A percentile compares a stretch with the other conserved stretches of the same genome.
Evolutionary conservation across 2,329 filamentous ascomycete species (phyloP).

Genomic region (Xylariaceae sp.): DNA sequence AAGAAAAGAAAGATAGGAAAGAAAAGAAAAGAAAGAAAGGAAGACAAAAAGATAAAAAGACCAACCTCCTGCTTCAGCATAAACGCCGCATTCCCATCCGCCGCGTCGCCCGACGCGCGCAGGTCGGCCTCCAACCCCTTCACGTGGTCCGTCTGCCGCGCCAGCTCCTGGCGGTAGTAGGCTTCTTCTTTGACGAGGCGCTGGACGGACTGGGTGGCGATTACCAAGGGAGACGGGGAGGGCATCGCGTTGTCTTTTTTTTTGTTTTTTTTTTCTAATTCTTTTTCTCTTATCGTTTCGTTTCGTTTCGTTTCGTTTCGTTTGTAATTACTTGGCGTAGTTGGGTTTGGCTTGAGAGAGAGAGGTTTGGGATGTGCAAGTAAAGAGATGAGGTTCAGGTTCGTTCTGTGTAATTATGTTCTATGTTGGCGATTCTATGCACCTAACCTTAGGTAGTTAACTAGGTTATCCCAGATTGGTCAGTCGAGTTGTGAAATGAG

Average conservation of each 20-base stretch:
- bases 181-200: constrained; percentile 88
- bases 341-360: too few relatives aligned
- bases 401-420: too few relatives aligned
- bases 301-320: too few relatives aligned
- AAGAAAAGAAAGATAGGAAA: too few relatives aligned
- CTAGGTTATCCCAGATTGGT: too few relatives aligned
- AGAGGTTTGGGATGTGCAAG: neutral
- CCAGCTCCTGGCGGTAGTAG: constrained; percentile 82
- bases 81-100: constrained; percentile 70
- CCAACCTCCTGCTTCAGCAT: constrained; percentile 80
- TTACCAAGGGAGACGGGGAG: constrained; percentile 67
- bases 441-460: too few relatives aligned
- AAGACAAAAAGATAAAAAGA: constrained; percentile 7
- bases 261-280: neutral
- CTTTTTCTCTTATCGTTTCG: too few relatives aligned
- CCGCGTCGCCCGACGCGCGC: constrained; percentile 26
- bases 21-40: neutral
- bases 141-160: constrained; percentile 66
- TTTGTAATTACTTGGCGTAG: too few relatives aligned
- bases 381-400: too few relatives aligned
- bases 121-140: constrained; percentile 60
- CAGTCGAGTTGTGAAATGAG: too few relatives aligned
- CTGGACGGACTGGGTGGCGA: constrained; percentile 71
- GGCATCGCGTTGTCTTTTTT: constrained; percentile 52
- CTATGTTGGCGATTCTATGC: too few relatives aligned